A percentile compares a stretch with the other conserved stretches of the same genome.
phyloP scores from a whole-genome alignment of 2,329 filamentous ascomycete species.

The Septoria linicola region DNA sequence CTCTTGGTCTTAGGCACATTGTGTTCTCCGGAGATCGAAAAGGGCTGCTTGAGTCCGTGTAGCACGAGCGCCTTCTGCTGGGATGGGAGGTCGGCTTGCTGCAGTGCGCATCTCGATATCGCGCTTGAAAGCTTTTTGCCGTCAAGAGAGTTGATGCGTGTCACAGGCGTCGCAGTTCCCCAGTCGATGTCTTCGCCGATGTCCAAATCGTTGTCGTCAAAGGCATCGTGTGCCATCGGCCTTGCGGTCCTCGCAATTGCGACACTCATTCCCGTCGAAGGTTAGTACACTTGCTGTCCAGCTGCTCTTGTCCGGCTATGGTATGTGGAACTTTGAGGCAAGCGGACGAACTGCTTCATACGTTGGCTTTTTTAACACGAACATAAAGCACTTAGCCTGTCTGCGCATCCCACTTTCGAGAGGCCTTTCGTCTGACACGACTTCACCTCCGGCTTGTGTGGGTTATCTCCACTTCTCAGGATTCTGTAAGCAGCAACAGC shows the following conservation, averaged over 20 bases:
- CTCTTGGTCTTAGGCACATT: constrained; percentile 12
- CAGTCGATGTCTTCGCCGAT: constrained; percentile 23
- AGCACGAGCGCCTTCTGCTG: constrained; percentile 21
- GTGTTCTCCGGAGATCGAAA: constrained; percentile 15
- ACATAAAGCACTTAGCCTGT: no score
- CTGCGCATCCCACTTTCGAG: no score
- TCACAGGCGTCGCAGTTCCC: constrained; percentile 25
- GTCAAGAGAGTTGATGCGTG: constrained; percentile 17
- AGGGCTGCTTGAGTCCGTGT: constrained; percentile 17
- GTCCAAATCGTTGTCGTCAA: constrained; percentile 3
- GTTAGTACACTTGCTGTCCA: no score
- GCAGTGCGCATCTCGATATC: constrained; percentile 17
- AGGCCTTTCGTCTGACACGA: no score
- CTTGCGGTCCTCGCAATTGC: constrained; percentile 1
- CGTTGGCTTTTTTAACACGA: no score
- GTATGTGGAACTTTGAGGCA: no score
- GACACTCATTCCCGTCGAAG: constrained; percentile 14
- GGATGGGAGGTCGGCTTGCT: constrained; percentile 7
- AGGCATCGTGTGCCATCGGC: constrained; percentile 13
- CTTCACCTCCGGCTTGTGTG: no score
- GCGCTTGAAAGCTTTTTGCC: constrained; percentile 19
- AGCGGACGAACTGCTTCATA: no score
- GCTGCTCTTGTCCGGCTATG: no score
- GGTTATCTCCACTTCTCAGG: no score
- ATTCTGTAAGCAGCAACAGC: neutral